Conservation (phyloP, 1,139 yeast genomes). For the Casaregolazyma lundiana region DNA sequence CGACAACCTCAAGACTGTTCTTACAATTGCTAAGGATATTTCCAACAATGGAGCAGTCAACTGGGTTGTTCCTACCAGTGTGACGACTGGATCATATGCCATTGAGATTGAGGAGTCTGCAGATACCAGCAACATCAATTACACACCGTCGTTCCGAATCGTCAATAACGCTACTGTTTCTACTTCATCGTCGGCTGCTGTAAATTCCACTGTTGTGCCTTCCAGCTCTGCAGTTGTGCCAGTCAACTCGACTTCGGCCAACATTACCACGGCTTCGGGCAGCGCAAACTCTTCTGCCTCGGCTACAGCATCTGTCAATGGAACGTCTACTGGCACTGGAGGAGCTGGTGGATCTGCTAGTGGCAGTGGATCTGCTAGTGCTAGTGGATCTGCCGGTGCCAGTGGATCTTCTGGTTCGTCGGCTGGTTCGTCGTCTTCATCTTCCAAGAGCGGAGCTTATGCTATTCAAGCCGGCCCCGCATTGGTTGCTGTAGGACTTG, state of each 20-base stretch:
- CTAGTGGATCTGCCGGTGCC: conserved; percentile 8
- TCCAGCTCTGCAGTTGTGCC: conserved; percentile 12
- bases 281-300: conserved; percentile 13
- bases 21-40: conserved; percentile 33
- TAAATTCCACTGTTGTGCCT: conserved; percentile 6
- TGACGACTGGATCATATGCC: conserved; percentile 33
- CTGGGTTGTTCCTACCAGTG: conserved; percentile 34
- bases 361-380: conserved; percentile 6
- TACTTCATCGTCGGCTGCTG: conserved; percentile 8
- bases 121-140: conserved; percentile 31
- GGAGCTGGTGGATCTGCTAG: conserved; percentile 12
- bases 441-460: conserved; percentile 1
- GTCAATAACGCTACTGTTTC: conserved; percentile 20
- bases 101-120: conserved; percentile 31
- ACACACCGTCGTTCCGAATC: conserved; percentile 34
- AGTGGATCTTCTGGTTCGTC: conserved; percentile 15
- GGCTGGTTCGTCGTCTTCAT: neutral
- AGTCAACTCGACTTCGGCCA: conserved; percentile 12
- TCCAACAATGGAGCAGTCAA: conserved; percentile 36
- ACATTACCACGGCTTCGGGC: conserved; percentile 13
- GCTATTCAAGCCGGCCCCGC: neutral
- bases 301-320: conserved; percentile 7
- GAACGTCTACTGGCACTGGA: conserved; percentile 9
- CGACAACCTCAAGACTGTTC: conserved; percentile 30
- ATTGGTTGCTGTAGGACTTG: neutral